Evolutionary conservation across 441 rosid genomes (phyloP).

Genomic region (Erodium moschatum): DNA sequence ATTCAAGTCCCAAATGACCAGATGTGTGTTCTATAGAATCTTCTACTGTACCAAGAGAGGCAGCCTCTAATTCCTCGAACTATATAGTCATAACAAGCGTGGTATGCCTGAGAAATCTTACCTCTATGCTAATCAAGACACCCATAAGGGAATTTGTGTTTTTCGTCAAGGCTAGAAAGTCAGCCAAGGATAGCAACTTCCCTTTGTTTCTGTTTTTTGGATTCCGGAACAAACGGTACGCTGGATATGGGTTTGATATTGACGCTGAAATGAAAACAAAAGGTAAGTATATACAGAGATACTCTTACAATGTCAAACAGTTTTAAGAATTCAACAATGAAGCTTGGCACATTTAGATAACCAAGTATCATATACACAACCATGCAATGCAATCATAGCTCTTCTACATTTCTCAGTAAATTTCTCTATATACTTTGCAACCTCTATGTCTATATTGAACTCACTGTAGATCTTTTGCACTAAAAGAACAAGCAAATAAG

Average conservation of each 20-base stretch:
- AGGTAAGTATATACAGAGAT: neutral
- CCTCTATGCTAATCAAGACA: slow-evolving; percentile 45
- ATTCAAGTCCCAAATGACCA: too few species aligned
- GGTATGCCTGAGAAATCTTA: slow-evolving; percentile 10
- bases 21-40: too few species aligned
- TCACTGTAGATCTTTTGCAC: neutral
- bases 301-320: neutral
- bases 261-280: slow-evolving; percentile 24
- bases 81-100: neutral
- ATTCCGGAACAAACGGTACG: slow-evolving; percentile 23
- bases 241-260: slow-evolving; percentile 25
- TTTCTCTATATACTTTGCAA: neutral
- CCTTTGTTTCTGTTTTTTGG: slow-evolving; percentile 34
- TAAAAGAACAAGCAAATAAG: neutral
- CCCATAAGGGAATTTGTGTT: slow-evolving; percentile 35
- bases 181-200: slow-evolving; percentile 28
- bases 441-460: neutral
- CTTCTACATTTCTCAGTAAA: neutral
- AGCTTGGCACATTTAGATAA: neutral
- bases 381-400: neutral
- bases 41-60: too few species aligned
- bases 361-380: neutral
- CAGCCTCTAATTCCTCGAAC: too few species aligned
- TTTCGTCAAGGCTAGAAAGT: slow-evolving; percentile 33
- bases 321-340: too few species aligned